Percentiles rank a stretch among this genome's conserved stretches.
phyloP scores from a whole-genome alignment of 2,329 filamentous ascomycete species.

The Pyrenochaeta sp. region DNA sequence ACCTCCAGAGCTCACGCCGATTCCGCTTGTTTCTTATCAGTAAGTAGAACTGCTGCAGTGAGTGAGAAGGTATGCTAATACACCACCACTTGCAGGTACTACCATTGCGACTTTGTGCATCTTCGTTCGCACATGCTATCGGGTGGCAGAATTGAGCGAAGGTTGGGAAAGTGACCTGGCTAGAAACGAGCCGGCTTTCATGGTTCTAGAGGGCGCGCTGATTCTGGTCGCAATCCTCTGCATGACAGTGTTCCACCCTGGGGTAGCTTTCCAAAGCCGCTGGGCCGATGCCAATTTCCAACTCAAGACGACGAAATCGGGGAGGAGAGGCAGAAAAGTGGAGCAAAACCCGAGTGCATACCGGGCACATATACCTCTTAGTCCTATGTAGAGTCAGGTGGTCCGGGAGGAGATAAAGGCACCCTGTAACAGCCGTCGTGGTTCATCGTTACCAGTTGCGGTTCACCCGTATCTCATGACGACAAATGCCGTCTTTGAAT shows the following conservation, averaged over 20 bases:
- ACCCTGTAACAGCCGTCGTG: too few relatives aligned
- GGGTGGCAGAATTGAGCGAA: conserved; percentile 52
- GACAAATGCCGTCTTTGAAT: too few relatives aligned
- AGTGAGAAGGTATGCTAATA: not conserved
- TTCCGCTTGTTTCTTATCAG: conserved; percentile 2
- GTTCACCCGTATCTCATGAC: too few relatives aligned
- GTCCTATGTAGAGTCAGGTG: not conserved
- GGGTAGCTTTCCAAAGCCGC: conserved; percentile 4
- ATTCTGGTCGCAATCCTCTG: conserved; percentile 52
- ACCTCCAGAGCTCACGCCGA: not conserved
- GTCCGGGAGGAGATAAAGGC: too few relatives aligned
- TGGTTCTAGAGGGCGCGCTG: conserved; percentile 59
- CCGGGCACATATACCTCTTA: not conserved
- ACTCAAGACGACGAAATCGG: not conserved
- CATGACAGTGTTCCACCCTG: conserved; percentile 55
- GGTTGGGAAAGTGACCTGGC: conserved; percentile 52
- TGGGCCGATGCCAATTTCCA: not conserved
- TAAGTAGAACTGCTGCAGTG: not conserved
- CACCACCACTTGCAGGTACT: not conserved
- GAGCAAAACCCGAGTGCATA: not conserved
- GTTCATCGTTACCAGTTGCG: too few relatives aligned
- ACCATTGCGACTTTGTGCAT: conserved; percentile 47
- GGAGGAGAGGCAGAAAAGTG: not conserved
- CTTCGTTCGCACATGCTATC: conserved; percentile 53
- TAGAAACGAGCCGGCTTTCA: conserved; percentile 54